Conservation (phyloP, 1,284 basidiomycete species). For the Porogramme epimiltina region DNA sequence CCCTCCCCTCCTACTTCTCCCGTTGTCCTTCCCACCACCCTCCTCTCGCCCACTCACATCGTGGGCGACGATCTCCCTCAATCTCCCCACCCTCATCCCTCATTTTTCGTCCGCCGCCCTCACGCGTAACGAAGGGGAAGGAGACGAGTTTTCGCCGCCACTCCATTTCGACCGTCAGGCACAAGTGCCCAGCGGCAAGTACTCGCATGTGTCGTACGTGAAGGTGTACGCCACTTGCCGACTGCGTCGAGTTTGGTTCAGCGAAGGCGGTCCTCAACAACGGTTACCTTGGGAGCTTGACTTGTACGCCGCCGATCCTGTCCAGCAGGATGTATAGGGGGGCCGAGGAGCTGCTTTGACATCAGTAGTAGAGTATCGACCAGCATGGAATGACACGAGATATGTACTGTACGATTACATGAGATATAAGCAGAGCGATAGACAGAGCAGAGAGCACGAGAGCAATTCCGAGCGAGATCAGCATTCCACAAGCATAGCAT, state of each 20-base stretch:
- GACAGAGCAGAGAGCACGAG: constrained; percentile 14
- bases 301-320: constrained; percentile 38
- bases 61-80: constrained; percentile 69
- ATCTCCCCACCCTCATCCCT: constrained; percentile 62
- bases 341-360: neutral
- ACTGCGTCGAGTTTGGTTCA: constrained; percentile 80
- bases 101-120: constrained; percentile 60
- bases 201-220: constrained; percentile 69
- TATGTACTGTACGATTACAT: constrained; percentile 8
- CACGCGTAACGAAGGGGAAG: constrained; percentile 14
- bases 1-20: constrained; percentile 67
- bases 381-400: too few species aligned
- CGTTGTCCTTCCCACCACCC: constrained; percentile 62
- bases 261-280: constrained; percentile 53
- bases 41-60: constrained; percentile 62
- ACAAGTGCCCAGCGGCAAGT: constrained; percentile 56
- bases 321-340: neutral
- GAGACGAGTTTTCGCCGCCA: constrained; percentile 20
- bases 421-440: constrained; percentile 15
- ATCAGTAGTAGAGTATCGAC: neutral
- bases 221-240: constrained; percentile 84
- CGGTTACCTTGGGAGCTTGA: constrained; percentile 74
- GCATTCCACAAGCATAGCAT: neutral
- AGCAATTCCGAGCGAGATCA: constrained; percentile 5
- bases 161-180: neutral